These are phyloP conservation scores for Psilocybe azurescens DNA, from an alignment of 768 basidiomycete genomes.

Conservation along the genomic window DNA sequence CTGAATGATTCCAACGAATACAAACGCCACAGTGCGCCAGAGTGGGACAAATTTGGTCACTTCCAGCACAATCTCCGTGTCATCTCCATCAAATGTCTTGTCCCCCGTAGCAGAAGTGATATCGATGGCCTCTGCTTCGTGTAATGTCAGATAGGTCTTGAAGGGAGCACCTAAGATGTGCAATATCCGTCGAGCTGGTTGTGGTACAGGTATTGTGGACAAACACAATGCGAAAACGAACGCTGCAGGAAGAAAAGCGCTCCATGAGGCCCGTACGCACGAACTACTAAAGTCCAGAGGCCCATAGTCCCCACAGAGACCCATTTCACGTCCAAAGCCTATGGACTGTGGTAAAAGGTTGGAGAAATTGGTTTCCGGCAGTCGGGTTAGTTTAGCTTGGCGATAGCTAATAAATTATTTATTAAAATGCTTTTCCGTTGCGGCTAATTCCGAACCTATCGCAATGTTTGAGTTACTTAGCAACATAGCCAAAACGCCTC, in stretches of 20 bases:
- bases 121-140: constrained; percentile 60
- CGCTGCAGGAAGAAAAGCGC: constrained; percentile 50
- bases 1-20: constrained; percentile 59
- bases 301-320: constrained; percentile 37
- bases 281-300: constrained; percentile 47
- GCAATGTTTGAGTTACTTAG: no score
- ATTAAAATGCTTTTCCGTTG: no score
- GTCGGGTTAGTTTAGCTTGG: no score
- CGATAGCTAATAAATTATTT: no score
- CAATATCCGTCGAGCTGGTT: constrained; percentile 27
- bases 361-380: background rate
- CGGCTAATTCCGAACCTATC: no score
- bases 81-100: constrained; percentile 24
- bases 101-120: constrained; percentile 25
- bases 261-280: constrained; percentile 59
- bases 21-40: constrained; percentile 67
- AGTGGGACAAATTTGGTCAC: constrained; percentile 42
- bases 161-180: constrained; percentile 38
- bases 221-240: constrained; percentile 51
- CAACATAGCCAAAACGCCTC: no score
- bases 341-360: background rate
- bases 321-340: constrained; percentile 25
- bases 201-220: constrained; percentile 36
- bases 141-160: constrained; percentile 49
- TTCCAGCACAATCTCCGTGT: constrained; percentile 23